These are phyloP conservation scores for Penicillium hordei DNA, from an alignment of 2,329 filamentous ascomycete species.

Conservation along the genomic window DNA sequence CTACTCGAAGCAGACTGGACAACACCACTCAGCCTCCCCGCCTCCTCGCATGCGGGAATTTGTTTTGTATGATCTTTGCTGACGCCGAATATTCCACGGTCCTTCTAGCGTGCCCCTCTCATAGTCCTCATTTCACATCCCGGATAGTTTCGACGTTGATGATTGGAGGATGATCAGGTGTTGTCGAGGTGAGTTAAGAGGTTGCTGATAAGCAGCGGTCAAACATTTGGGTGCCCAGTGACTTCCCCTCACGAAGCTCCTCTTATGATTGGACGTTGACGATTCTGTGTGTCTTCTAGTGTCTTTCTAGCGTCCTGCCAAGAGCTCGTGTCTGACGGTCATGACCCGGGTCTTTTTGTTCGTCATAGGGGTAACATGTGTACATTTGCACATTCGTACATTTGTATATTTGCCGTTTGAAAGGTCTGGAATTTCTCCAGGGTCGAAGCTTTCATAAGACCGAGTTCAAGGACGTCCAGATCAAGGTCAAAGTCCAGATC, in stretches of 20 bases:
- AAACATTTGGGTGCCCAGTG: slow-evolving; percentile 9
- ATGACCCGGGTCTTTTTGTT: neutral
- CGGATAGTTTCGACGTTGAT: neutral
- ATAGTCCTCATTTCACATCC: neutral
- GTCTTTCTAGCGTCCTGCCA: slow-evolving; percentile 8
- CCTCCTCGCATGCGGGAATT: slow-evolving; percentile 23
- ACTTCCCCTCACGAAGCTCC: slow-evolving; percentile 8
- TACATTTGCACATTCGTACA: no score
- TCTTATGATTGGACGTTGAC: neutral
- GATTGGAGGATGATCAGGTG: slow-evolving; percentile 4
- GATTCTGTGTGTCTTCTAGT: slow-evolving; percentile 22
- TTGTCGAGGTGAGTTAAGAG: neutral
- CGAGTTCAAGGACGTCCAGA: neutral
- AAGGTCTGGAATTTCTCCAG: neutral
- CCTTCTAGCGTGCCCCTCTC: slow-evolving; percentile 23
- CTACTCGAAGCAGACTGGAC: slow-evolving; percentile 6
- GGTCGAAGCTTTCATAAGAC: neutral
- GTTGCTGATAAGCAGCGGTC: slow-evolving; percentile 18
- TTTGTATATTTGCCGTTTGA: neutral
- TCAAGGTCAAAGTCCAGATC: no score
- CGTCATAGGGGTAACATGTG: neutral
- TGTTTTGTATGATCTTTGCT: slow-evolving; percentile 20
- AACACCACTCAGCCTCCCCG: slow-evolving; percentile 20
- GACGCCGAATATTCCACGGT: slow-evolving; percentile 19
- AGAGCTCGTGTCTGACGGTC: slow-evolving; percentile 1